Conservation (phyloP, 768 basidiomycete genomes). For the Agaricus bisporus region DNA sequence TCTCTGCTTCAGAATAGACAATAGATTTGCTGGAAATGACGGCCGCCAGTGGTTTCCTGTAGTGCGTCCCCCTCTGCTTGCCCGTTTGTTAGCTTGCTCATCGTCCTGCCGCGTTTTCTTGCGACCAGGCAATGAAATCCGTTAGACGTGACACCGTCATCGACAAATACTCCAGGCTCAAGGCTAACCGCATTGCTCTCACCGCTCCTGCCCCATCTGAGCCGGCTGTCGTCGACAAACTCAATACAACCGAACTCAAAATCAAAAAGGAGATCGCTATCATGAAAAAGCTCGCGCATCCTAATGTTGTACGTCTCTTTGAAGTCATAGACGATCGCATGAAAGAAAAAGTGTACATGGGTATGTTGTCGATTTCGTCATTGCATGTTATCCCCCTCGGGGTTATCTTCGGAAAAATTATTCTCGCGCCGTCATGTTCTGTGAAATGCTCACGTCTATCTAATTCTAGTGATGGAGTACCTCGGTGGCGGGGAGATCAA, state of each 20-base stretch:
- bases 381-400: not conserved
- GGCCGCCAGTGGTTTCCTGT: conserved; percentile 38
- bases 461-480: conserved; percentile 83
- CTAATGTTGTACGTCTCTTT: conserved; percentile 81
- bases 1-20: conserved; percentile 44
- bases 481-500: conserved; percentile 92
- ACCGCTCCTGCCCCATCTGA: conserved; percentile 32
- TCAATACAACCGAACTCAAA: conserved; percentile 72
- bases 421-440: not conserved
- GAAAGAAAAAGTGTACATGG: conserved; percentile 87
- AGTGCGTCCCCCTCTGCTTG: conserved; percentile 21
- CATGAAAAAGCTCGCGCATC: conserved; percentile 94
- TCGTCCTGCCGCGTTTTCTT: not conserved
- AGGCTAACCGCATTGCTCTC: conserved; percentile 30
- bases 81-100: not conserved
- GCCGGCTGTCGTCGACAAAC: conserved; percentile 57
- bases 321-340: conserved; percentile 95
- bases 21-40: conserved; percentile 37
- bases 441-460: conserved; percentile 7
- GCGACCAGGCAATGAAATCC: conserved; percentile 68
- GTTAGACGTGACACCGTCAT: conserved; percentile 69
- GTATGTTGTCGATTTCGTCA: conserved; percentile 40
- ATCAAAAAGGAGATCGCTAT: conserved; percentile 94
- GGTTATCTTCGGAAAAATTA: conserved; percentile 3
- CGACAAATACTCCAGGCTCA: conserved; percentile 37